A percentile compares a stretch with the other conserved stretches of the same genome.
These are phyloP conservation scores for Hygrophorus russula DNA, from an alignment of 768 basidiomycete genomes.

Conservation along the genomic window DNA sequence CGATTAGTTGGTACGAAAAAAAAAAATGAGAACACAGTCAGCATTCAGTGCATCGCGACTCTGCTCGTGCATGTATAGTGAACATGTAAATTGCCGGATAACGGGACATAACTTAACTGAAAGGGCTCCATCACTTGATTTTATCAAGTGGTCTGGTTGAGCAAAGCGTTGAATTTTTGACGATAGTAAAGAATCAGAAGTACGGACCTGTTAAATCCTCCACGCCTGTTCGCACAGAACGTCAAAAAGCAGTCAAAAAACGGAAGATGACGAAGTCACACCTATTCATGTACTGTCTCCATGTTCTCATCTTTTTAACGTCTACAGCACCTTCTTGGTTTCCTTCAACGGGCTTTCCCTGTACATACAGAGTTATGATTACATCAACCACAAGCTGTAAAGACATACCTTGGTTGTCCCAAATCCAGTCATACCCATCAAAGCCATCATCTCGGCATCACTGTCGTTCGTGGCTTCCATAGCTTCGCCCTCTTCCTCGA, in stretches of 20 bases:
- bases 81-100: no score
- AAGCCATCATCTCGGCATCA: constrained; percentile 74
- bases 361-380: constrained; percentile 2
- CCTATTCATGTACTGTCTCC: constrained; percentile 99
- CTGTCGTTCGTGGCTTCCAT: constrained; percentile 52
- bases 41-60: no score
- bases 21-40: no score
- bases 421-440: constrained; percentile 86
- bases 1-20: neutral
- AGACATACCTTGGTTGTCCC: constrained; percentile 73
- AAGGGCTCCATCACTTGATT: constrained; percentile 53
- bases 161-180: constrained; percentile 7
- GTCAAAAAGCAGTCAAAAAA: constrained; percentile 4
- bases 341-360: constrained; percentile 75
- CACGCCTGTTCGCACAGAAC: constrained; percentile 38
- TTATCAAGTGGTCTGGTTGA: constrained; percentile 75
- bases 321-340: constrained; percentile 65
- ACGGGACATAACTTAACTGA: no score
- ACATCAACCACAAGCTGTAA: constrained; percentile 1
- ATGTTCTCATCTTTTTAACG: constrained; percentile 78
- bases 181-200: neutral
- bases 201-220: constrained; percentile 72
- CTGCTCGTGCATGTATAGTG: no score
- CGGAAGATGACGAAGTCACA: neutral
- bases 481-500: constrained; percentile 34